A percentile compares a stretch with the other conserved stretches of the same genome.
Evolutionary conservation across 306 rosid genomes (phyloP).

Genomic region (Sophora flavescens): DNA sequence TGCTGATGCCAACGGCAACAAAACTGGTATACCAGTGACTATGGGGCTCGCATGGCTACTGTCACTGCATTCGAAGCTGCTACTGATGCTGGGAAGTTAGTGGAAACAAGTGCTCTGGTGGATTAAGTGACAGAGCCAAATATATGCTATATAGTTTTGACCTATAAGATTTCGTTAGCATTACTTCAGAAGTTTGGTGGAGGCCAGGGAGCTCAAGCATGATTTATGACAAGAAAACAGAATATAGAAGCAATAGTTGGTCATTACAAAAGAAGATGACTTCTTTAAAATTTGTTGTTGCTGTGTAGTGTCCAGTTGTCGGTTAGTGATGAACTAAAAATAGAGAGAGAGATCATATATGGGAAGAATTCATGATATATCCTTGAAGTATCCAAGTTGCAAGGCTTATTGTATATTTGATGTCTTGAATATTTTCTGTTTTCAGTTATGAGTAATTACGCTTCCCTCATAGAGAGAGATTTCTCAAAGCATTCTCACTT

Average conservation of each 20-base stretch:
- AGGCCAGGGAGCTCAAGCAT: constrained; percentile 79
- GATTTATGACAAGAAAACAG: constrained; percentile 85
- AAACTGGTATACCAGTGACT: constrained; percentile 60
- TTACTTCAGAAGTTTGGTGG: constrained; percentile 86
- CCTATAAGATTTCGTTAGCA: constrained; percentile 61
- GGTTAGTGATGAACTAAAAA: too few species aligned
- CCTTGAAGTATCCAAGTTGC: too few species aligned
- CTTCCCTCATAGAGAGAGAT: too few species aligned
- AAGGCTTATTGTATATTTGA: too few species aligned
- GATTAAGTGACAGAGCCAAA: constrained; percentile 81
- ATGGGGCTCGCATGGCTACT: constrained; percentile 69
- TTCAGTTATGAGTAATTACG: too few species aligned
- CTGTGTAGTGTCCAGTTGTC: background rate
- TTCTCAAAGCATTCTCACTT: too few species aligned
- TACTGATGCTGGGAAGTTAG: constrained; percentile 83
- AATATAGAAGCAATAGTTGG: constrained; percentile 83
- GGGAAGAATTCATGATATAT: too few species aligned
- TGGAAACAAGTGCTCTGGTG: constrained; percentile 84
- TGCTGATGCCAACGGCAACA: too few species aligned
- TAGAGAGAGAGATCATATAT: too few species aligned
- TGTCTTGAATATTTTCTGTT: too few species aligned
- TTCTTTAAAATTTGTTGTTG: constrained; percentile 63
- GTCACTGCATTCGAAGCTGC: constrained; percentile 87
- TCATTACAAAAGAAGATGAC: constrained; percentile 87
- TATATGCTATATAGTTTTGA: constrained; percentile 40